Base-by-base conservation (phyloP, 2,329 filamentous ascomycete species). In the Ophiocordyceps robertsii region DNA sequence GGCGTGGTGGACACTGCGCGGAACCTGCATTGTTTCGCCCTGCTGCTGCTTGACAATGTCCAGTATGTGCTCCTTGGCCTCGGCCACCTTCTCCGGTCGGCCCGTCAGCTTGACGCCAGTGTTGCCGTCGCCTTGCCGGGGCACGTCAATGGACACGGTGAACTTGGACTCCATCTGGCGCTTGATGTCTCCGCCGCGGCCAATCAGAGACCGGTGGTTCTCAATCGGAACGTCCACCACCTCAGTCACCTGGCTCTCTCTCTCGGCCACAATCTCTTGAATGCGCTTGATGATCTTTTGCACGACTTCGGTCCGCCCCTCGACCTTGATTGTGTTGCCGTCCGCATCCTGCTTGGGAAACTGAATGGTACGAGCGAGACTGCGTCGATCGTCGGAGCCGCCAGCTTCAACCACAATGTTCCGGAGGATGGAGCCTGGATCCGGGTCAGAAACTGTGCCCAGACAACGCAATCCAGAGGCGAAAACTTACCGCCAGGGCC, bases 151-250 rank as follows among this genome's bases (percentile, higher is more conserved):
- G 8, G 81, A 80, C 42, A 98, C 82, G 44, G 77, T 80, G 67
- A 95, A 93, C 57, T 89, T 77, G 32, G 81, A 73, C 68, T 98
- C 92, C 24, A 98, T 73, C 49, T 82, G 76, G 49, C 85, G 84
- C 61, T 93, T 84, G 39, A 79, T 80, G 51, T 95, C 88, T 49
- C 93, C 92, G 48, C 87, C 88, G 44, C 88, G 86, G 36, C 92
- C 92, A 56, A 98, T 96, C 21, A 98, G 73, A 9, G 85, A 73
- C 42, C 89, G 76, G 62, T 98, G 93, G 70, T 95, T 93, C 53
- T 92, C 84, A 12, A 82, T 80, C 14, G 89, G 84, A 31, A 98
- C 80, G 30, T 95, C 88, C 24, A 95, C 58, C 14, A 73, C 72
- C 54, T 86, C 82, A 0, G 80, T 84, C 35, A 86, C 76, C 64